These are phyloP conservation scores for Cladosporium sphaerospermum DNA, from an alignment of 2,329 filamentous ascomycete genomes.

Conservation along the genomic window DNA sequence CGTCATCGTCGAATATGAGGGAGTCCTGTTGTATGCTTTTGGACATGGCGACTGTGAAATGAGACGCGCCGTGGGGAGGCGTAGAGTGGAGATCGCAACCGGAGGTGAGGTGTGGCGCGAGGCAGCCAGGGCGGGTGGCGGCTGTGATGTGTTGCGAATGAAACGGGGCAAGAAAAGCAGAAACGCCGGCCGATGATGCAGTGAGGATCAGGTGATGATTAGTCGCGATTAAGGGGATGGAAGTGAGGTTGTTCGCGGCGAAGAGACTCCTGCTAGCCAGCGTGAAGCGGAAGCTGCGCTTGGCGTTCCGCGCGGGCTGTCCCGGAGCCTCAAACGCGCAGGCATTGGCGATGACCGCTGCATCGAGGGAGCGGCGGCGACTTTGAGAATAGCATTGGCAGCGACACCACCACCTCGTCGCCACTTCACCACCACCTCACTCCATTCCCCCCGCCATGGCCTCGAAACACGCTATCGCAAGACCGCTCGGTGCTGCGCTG, in stretches of 20 bases:
- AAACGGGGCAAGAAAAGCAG: constrained; percentile 6
- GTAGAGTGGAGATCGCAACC: constrained; percentile 4
- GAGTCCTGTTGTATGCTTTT: constrained; percentile 43
- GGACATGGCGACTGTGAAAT: constrained; percentile 35
- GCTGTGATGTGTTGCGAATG: neutral
- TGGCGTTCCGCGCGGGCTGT: neutral
- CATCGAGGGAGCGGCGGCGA: constrained; percentile 2
- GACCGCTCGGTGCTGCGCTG: constrained; percentile 33
- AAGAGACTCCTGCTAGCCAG: neutral
- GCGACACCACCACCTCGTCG: constrained; percentile 10
- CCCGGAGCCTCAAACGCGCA: neutral
- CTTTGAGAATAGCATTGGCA: neutral
- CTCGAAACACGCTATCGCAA: constrained; percentile 34
- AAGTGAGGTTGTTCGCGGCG: constrained; percentile 5
- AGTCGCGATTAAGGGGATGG: constrained; percentile 7
- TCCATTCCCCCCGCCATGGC: constrained; percentile 29
- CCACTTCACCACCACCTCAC: constrained; percentile 6
- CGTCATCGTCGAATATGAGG: constrained; percentile 49
- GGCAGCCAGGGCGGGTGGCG: neutral
- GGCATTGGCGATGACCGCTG: constrained; percentile 2
- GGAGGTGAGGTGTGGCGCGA: constrained; percentile 5
- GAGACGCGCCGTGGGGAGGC: constrained; percentile 1
- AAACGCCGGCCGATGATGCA: constrained; percentile 12
- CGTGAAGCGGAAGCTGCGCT: neutral
- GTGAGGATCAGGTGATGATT: constrained; percentile 4